Base-by-base conservation (phyloP, 805 yeast species). In the Nakazawaea anatomiae region DNA sequence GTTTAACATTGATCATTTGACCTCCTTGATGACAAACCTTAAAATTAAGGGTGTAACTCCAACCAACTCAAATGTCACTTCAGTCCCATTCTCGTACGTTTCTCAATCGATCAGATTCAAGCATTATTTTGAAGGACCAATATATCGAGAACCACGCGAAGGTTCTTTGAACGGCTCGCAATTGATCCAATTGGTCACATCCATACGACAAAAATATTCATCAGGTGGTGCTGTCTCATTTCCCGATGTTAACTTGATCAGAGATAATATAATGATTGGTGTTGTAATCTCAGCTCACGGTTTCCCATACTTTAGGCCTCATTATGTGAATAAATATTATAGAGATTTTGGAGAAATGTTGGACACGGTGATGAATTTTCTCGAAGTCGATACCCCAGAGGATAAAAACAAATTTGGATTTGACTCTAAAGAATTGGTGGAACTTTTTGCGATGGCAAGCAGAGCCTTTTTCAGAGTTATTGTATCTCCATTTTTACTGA, bases 31-130 rank as follows among this genome's bases (percentile, higher is more conserved):
- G 52, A 18, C 43, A 5, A 42, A 44, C 32, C 28, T 49, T 12
- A 41, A 49, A 4, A 30, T 49, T 4, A 39, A 44, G 28, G 27
- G n/a, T 4, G 31, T 25, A 11, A 32, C 44, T 7, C 36, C 25
- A n/a, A 7, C 44, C 9, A 32, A 36, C 31, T 44, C 35, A 3
- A 45, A 50, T 30, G 38, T 39, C 28, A 10, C 39, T 2, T 9
- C 10, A 10, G 48, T 42, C 10, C 50, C 55, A n/a, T 48, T 46
- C 27, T n/a, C 34, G 3, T 52, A 45, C 27, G 18, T 52, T 11
- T 42, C 55, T 6, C 41, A 45, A 6, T 39, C 52, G 7, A 4
- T 52, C 7, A 41, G 45, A 32, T 44, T 44, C 31, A 7, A 18
- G 3, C 42, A 48, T 35, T 52, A 38, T 32, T 52, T 52, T 14